These are phyloP conservation scores for Cardamine resedifolia DNA, from an alignment of 345 rosid species.

Conservation along the genomic window DNA sequence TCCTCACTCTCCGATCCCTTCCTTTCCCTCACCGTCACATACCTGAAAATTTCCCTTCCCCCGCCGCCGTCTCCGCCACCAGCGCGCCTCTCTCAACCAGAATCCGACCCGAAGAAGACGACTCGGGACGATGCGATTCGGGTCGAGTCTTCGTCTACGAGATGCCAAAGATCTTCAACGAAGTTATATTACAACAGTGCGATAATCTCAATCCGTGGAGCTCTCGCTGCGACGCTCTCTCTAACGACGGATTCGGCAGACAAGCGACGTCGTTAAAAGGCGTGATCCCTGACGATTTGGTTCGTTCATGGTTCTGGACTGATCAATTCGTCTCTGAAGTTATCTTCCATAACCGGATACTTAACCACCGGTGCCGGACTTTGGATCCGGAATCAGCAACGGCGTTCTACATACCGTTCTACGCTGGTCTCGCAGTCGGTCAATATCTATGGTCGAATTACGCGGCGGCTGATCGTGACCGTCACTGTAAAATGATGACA, in stretches of 20 bases:
- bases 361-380: slow-evolving; percentile 75
- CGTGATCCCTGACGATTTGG: slow-evolving; percentile 55
- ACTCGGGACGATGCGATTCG: slow-evolving; percentile 38
- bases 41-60: slow-evolving; percentile 37
- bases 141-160: slow-evolving; percentile 80
- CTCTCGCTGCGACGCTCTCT: slow-evolving; percentile 72
- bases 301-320: slow-evolving; percentile 92
- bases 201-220: slow-evolving; percentile 85
- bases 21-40: slow-evolving; percentile 41
- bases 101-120: slow-evolving; percentile 10
- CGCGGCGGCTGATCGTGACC: slow-evolving; percentile 68
- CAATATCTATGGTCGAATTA: slow-evolving; percentile 65
- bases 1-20: slow-evolving; percentile 54
- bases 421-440: slow-evolving; percentile 93
- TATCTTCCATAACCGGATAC: slow-evolving; percentile 75
- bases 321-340: slow-evolving; percentile 85
- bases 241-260: slow-evolving; percentile 72
- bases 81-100: neutral
- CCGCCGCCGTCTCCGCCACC: slow-evolving; percentile 20
- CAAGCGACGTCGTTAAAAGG: slow-evolving; percentile 51
- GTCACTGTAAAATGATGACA: slow-evolving; percentile 64
- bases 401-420: slow-evolving; percentile 88
- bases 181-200: slow-evolving; percentile 61
- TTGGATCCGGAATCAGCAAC: slow-evolving; percentile 62
- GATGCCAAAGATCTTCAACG: slow-evolving; percentile 66